Conservation (phyloP, 2,329 filamentous ascomycete genomes). For the Coniella lustricola region DNA sequence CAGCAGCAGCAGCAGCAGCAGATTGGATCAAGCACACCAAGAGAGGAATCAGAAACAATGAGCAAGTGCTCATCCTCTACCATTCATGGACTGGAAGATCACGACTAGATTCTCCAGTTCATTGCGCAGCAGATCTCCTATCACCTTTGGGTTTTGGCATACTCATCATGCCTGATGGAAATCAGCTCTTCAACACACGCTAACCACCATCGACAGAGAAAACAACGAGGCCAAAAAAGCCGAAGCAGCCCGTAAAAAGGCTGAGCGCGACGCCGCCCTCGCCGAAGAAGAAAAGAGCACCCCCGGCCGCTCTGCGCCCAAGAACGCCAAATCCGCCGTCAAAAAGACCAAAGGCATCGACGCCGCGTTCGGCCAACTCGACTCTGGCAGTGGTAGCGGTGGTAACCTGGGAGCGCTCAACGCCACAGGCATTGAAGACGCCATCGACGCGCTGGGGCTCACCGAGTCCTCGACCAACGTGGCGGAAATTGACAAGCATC, state of each 20-base stretch:
- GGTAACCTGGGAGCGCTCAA: conserved; percentile 55
- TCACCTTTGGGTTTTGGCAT: too few species aligned
- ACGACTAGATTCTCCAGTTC: too few species aligned
- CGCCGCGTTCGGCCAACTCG: conserved; percentile 57
- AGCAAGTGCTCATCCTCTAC: too few species aligned
- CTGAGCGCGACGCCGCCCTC: conserved; percentile 76
- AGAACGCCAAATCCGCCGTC: conserved; percentile 62
- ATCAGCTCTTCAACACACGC: background rate
- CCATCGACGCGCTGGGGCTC: conserved; percentile 76
- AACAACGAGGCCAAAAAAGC: conserved; percentile 78
- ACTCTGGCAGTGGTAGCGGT: conserved; percentile 45
- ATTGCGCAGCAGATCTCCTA: too few species aligned
- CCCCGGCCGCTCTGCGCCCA: conserved; percentile 51
- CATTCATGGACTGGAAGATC: too few species aligned
- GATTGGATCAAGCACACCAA: too few species aligned
- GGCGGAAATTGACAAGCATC: conserved; percentile 74
- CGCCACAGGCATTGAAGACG: conserved; percentile 87
- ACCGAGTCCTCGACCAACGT: conserved; percentile 41
- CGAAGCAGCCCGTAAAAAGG: conserved; percentile 80
- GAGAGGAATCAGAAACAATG: too few species aligned
- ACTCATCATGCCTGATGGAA: too few species aligned
- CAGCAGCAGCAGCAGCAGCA: too few species aligned
- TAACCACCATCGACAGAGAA: conserved; percentile 48
- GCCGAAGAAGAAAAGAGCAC: conserved; percentile 71
- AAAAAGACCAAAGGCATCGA: conserved; percentile 66